Evolutionary conservation across 225 moss, liverwort and hornwort genomes (phyloP).

Genomic region (Bryum argenteum): DNA sequence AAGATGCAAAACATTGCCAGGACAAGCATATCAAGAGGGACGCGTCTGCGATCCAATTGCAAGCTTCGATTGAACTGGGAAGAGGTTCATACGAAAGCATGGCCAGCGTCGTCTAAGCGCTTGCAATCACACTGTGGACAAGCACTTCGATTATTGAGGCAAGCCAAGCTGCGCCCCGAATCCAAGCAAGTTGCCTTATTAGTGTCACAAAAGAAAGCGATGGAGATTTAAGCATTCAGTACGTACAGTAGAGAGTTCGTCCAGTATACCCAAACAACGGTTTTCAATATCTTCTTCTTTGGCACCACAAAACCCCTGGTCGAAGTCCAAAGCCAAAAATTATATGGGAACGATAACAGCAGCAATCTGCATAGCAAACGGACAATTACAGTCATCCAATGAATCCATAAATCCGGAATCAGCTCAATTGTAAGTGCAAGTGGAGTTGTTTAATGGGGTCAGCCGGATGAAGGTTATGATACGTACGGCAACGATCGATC

Average conservation of each 20-base stretch:
- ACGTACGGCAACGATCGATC: neutral
- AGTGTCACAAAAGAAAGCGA: conserved; percentile 76
- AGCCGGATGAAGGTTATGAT: neutral
- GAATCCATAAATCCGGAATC: conserved; percentile 5
- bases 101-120: conserved; percentile 53
- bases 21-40: conserved; percentile 46
- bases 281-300: conserved; percentile 49
- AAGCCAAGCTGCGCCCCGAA: conserved; percentile 50
- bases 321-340: conserved; percentile 68
- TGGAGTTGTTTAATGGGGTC: conserved; percentile 4
- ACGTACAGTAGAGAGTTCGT: conserved; percentile 73
- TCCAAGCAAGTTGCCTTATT: conserved; percentile 53
- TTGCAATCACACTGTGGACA: conserved; percentile 63
- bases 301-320: conserved; percentile 71
- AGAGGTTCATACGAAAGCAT: conserved; percentile 54
- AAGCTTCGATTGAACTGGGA: conserved; percentile 53
- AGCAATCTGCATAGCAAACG: conserved; percentile 36
- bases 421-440: neutral
- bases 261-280: conserved; percentile 71
- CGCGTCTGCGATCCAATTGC: conserved; percentile 27
- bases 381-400: neutral
- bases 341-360: conserved; percentile 59
- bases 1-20: conserved; percentile 46
- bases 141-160: conserved; percentile 34
- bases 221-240: conserved; percentile 54